Percentiles rank a stretch among this genome's conserved stretches.
phyloP scores from a whole-genome alignment of 108 stramenopile species.

The Cyclotella atomus region DNA sequence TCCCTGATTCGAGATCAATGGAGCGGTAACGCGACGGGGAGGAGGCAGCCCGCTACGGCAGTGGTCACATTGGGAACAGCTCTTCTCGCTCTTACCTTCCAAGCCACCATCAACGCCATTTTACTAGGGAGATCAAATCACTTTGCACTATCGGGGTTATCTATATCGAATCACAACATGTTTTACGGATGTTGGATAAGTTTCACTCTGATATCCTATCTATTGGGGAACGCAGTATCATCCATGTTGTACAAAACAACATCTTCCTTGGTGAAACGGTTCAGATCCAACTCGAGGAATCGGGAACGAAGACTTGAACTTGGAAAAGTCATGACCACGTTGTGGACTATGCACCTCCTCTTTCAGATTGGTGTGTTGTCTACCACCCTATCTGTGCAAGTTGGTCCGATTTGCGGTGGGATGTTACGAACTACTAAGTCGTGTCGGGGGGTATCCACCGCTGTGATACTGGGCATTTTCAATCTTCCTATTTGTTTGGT shows the following conservation, averaged over 20 bases:
- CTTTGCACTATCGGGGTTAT: neutral
- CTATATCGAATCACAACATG: constrained; percentile 6
- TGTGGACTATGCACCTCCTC: constrained; percentile 5
- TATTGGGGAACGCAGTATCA: neutral
- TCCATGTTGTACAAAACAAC: neutral
- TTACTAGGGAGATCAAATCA: neutral
- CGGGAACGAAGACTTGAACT: neutral
- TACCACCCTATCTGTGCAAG: neutral
- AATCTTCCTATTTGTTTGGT: neutral
- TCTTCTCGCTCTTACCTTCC: neutral
- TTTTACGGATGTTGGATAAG: constrained; percentile 12
- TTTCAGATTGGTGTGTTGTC: neutral
- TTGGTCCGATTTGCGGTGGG: constrained; percentile 1
- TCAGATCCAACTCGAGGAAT: neutral
- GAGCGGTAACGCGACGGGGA: too few relatives aligned
- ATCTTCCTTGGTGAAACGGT: neutral
- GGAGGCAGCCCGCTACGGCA: too few relatives aligned
- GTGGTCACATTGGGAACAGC: neutral
- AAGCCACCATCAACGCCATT: constrained; percentile 8
- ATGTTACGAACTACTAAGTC: neutral
- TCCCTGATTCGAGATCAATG: neutral
- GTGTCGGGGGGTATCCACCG: neutral
- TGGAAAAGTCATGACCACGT: neutral
- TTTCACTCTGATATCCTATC: neutral
- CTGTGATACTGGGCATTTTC: neutral